Evolutionary conservation across 441 rosid species (phyloP).

Genomic region (Biscutella laevigata): DNA sequence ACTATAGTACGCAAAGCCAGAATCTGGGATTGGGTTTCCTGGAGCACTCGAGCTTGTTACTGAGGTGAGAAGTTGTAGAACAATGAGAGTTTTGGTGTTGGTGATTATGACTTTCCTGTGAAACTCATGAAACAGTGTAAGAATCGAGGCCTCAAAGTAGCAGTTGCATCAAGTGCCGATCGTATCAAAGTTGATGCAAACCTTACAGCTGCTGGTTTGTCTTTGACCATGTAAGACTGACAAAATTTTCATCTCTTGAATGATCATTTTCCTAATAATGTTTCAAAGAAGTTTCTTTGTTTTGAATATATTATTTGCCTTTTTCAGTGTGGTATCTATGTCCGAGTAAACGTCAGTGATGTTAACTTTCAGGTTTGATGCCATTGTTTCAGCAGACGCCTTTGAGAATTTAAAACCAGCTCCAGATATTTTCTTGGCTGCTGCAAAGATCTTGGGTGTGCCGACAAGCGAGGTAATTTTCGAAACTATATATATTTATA

Average conservation of each 20-base stretch:
- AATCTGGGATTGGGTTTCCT: constrained; percentile 88
- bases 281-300: neutral
- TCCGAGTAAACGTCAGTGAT: constrained; percentile 17
- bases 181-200: constrained; percentile 95
- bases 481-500: neutral
- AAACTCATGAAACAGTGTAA: constrained; percentile 53
- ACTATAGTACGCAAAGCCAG: constrained; percentile 81
- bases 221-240: constrained; percentile 54
- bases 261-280: neutral
- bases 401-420: constrained; percentile 95
- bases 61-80: constrained; percentile 38
- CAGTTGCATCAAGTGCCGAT: constrained; percentile 96
- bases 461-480: constrained; percentile 62
- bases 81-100: neutral
- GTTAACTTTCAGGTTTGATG: constrained; percentile 68
- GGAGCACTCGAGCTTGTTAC: constrained; percentile 88
- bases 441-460: constrained; percentile 75
- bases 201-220: constrained; percentile 79
- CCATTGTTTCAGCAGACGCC: constrained; percentile 93
- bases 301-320: neutral
- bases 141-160: constrained; percentile 81
- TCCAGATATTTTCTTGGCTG: constrained; percentile 94
- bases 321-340: neutral
- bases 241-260: neutral
- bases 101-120: neutral